A percentile compares a stretch with the other conserved stretches of the same genome.
These are phyloP conservation scores for Plectosphaerella sp. DNA, from an alignment of 2,329 filamentous ascomycete genomes.

Conservation along the genomic window DNA sequence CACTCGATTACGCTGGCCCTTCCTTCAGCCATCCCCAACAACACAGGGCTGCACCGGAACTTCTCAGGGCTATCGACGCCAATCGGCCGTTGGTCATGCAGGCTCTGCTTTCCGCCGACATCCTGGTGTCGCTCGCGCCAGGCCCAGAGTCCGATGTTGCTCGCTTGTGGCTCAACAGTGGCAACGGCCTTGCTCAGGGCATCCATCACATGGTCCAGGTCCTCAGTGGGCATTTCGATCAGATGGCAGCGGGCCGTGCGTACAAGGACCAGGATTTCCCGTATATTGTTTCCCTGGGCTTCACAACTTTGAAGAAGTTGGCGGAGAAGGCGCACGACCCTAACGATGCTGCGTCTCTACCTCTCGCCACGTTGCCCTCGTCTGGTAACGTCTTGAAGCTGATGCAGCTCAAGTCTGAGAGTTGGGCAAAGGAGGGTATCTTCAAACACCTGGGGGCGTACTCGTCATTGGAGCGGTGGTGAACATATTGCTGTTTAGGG, in stretches of 20 bases:
- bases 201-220: constrained; percentile 72
- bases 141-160: constrained; percentile 69
- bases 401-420: constrained; percentile 58
- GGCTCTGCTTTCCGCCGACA: constrained; percentile 84
- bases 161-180: constrained; percentile 74
- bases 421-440: constrained; percentile 61
- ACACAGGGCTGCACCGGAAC: not conserved
- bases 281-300: constrained; percentile 63
- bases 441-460: constrained; percentile 65
- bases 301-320: constrained; percentile 63
- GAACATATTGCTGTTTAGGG: no score
- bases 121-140: constrained; percentile 71
- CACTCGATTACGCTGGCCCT: constrained; percentile 46
- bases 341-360: constrained; percentile 47
- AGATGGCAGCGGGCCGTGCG: constrained; percentile 27
- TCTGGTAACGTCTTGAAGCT: constrained; percentile 64
- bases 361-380: constrained; percentile 59
- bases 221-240: constrained; percentile 61
- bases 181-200: constrained; percentile 78
- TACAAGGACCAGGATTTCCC: constrained; percentile 45
- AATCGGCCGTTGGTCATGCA: constrained; percentile 91
- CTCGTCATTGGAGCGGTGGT: constrained; percentile 40
- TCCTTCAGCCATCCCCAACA: not conserved
- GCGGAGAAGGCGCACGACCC: constrained; percentile 63
- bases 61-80: constrained; percentile 53